These are phyloP conservation scores for Epithemia pelagica DNA, from an alignment of 108 stramenopile genomes.

Conservation along the genomic window DNA sequence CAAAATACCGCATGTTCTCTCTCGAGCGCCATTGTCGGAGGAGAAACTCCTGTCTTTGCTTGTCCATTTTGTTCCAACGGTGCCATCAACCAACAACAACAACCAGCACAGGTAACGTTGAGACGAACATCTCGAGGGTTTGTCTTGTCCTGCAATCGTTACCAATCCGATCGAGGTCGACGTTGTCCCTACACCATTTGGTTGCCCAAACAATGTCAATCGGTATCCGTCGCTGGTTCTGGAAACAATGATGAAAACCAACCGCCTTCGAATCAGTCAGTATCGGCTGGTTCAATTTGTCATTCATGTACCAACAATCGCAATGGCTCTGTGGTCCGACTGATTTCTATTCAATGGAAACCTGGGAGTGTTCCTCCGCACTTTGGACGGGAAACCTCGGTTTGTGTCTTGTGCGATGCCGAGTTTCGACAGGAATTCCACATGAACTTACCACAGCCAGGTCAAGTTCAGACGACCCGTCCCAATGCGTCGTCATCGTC, in stretches of 20 bases:
- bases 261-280: background rate
- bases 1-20: slow-evolving; percentile 63
- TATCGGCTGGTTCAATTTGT: slow-evolving; percentile 21
- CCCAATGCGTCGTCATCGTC: background rate
- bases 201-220: slow-evolving; percentile 55
- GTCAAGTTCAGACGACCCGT: slow-evolving; percentile 43
- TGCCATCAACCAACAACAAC: background rate
- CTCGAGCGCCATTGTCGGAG: slow-evolving; percentile 57
- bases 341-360: slow-evolving; percentile 64
- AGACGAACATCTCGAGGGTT: slow-evolving; percentile 42
- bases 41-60: slow-evolving; percentile 56
- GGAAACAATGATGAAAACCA: slow-evolving; percentile 17
- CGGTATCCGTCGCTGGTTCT: slow-evolving; percentile 34
- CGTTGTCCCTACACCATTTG: slow-evolving; percentile 64
- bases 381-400: slow-evolving; percentile 42
- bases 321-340: slow-evolving; percentile 37
- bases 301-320: slow-evolving; percentile 31
- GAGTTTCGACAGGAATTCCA: slow-evolving; percentile 57
- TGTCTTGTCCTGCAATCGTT: slow-evolving; percentile 62
- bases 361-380: slow-evolving; percentile 80
- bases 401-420: slow-evolving; percentile 73
- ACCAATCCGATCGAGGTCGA: slow-evolving; percentile 18
- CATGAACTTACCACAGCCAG: slow-evolving; percentile 50
- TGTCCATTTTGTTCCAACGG: slow-evolving; percentile 66
- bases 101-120: slow-evolving; percentile 23